phyloP scores from a whole-genome alignment of 805 yeast genomes.

The Sungouiozyma ichnusensis region DNA sequence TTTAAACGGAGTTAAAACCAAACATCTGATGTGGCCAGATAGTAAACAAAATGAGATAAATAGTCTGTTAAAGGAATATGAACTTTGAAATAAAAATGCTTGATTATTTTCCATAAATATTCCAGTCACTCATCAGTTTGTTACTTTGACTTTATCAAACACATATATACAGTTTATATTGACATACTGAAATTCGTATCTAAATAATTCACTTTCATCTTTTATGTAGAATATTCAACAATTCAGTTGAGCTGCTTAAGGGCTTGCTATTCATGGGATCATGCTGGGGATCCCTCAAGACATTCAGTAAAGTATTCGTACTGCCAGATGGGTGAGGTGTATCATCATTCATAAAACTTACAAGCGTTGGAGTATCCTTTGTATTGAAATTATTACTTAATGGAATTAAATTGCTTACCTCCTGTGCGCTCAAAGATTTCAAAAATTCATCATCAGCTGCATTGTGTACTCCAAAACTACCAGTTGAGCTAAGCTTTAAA shows the following conservation, averaged over 20 bases:
- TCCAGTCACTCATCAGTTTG: too few species aligned
- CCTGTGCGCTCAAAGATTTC: neutral
- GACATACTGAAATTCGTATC: too few species aligned
- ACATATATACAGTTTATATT: too few species aligned
- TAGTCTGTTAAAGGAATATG: conserved; percentile 38
- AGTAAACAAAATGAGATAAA: conserved; percentile 25
- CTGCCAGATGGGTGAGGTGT: neutral
- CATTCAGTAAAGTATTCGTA: neutral
- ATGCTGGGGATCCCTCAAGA: neutral
- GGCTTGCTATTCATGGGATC: neutral
- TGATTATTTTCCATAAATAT: too few species aligned
- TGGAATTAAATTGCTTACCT: neutral
- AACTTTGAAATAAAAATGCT: conserved; percentile 24
- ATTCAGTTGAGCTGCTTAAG: conserved; percentile 11
- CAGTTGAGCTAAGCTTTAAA: neutral
- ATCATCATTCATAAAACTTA: conserved; percentile 11
- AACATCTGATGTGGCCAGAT: conserved; percentile 33
- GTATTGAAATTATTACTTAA: neutral
- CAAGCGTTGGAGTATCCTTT: conserved; percentile 8
- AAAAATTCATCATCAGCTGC: neutral
- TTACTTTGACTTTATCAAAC: too few species aligned
- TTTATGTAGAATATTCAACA: conserved; percentile 18
- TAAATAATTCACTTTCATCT: neutral
- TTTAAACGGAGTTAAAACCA: conserved; percentile 34
- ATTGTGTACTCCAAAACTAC: neutral